A percentile compares a stretch with the other conserved stretches of the same genome.
These are phyloP conservation scores for Jaltomata sinuosa DNA, from an alignment of 257 asterid species.

Conservation along the genomic window DNA sequence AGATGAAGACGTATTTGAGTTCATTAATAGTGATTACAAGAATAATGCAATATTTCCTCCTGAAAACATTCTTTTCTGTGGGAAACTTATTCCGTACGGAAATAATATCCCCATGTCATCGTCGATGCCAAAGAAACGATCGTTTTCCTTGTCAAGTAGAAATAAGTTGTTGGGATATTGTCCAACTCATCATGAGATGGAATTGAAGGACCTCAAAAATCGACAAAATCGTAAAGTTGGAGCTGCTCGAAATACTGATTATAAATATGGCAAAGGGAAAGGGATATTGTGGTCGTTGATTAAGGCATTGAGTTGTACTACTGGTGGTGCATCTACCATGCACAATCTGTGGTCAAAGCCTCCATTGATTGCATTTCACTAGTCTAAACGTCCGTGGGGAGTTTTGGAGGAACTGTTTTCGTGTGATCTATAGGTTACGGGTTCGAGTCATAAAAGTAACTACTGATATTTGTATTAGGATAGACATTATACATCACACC, in stretches of 20 bases:
- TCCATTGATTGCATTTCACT: neutral
- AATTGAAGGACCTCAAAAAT: constrained; percentile 42
- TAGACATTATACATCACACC: too few relatives aligned
- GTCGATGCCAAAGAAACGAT: neutral
- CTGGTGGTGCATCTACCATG: constrained; percentile 12
- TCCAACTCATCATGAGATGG: constrained; percentile 25
- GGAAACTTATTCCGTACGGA: constrained; percentile 37
- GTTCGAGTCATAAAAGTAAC: too few relatives aligned
- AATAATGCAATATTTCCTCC: neutral
- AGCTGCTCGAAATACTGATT: neutral
- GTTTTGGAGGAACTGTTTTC: too few relatives aligned
- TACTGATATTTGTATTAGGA: too few relatives aligned
- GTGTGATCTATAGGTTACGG: too few relatives aligned
- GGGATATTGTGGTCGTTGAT: constrained; percentile 45
- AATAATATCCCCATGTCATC: constrained; percentile 19
- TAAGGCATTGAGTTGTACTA: constrained; percentile 48
- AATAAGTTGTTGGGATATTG: constrained; percentile 33
- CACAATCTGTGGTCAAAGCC: constrained; percentile 12
- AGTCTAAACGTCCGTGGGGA: neutral
- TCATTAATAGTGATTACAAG: constrained; percentile 10
- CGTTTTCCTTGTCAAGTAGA: neutral
- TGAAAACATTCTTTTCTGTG: constrained; percentile 55
- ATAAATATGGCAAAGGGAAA: neutral
- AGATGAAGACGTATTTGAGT: neutral
- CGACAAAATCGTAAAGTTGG: constrained; percentile 40